Evolutionary conservation across 2,329 filamentous ascomycete genomes (phyloP), one percentile per base, ranked within the genome.

Genomic region (Pestalotiopsis sp.): DNA sequence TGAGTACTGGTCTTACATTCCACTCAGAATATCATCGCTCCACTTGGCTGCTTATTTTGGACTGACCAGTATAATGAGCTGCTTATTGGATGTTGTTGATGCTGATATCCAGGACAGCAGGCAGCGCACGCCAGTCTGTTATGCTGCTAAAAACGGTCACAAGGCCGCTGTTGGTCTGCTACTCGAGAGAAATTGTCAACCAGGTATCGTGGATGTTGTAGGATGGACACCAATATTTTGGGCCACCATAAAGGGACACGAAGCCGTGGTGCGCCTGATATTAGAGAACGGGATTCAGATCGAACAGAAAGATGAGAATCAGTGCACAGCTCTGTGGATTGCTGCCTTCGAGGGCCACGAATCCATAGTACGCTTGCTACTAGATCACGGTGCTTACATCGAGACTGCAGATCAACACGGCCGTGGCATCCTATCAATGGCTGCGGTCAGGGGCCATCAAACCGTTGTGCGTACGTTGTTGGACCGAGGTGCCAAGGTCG

Each of bases 401-500:
- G 39, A 41, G 2, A 6, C 11, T 41, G 39, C 39, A 1, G 39
- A 41, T 3, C 3, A 25, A 3, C 3, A 25, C 25, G 25, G 25
- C 25, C 25, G 25, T 2, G 25, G 3, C 2, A 25, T 25, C 25
- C 25, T 25, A 25, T 25, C 25, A 3, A 25, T 25, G 25, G 2
- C 25, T 25, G 3, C 3, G 3, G 3, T 25, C 25, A 25, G 3
- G 3, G 3, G 3, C 25, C 25, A 25, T 25, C 25, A 4, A 41
- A 23, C 20, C 2, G 14, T 64, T 4, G 38, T 20, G 7, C 61
- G 61, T 9, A 11, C 45, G 38, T 36, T 64, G 12, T 31, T 64
- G 4, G 61, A 45, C 6, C 6, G 49, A 27, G 61, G 61, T 25
- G 74, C 77, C 7, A 71, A 79, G 31, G 65, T 81, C 4, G 71